Evolutionary conservation across 2,329 filamentous ascomycete genomes (phyloP).

Genomic region (Sporothrix inflata): DNA sequence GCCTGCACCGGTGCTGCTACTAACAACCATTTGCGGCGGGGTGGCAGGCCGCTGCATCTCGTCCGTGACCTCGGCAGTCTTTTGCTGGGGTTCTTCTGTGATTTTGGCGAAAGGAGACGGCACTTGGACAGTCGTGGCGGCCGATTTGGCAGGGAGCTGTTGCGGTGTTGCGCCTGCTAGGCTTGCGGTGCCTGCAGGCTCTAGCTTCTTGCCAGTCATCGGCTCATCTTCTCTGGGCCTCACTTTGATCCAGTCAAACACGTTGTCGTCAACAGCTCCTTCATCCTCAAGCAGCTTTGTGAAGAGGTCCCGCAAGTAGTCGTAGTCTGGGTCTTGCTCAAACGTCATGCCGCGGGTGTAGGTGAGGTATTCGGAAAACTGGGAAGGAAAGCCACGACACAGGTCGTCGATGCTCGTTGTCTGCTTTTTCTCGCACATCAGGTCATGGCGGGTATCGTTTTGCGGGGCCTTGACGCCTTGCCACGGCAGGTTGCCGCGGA

Average conservation of each 20-base stretch:
- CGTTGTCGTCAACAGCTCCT: constrained; percentile 90
- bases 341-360: constrained; percentile 97
- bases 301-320: constrained; percentile 93
- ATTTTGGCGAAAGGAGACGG: neutral
- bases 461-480: constrained; percentile 72
- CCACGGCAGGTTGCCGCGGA: constrained; percentile 70
- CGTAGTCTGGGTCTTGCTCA: constrained; percentile 97
- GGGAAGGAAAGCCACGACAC: constrained; percentile 91
- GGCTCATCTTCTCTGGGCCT: constrained; percentile 72
- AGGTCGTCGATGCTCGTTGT: constrained; percentile 95
- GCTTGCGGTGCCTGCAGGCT: neutral
- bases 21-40: constrained; percentile 60
- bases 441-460: constrained; percentile 97
- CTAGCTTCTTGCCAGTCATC: constrained; percentile 56
- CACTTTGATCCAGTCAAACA: constrained; percentile 99
- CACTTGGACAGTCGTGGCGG: neutral
- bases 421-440: constrained; percentile 99
- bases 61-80: neutral
- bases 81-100: neutral
- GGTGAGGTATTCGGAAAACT: constrained; percentile 95
- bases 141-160: too few relatives aligned
- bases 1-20: constrained; percentile 51
- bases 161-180: too few relatives aligned
- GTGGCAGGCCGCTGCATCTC: neutral
- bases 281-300: constrained; percentile 91